phyloP scores from a whole-genome alignment of 371 early-diverging fungal species.

The Mucor irregularis region DNA sequence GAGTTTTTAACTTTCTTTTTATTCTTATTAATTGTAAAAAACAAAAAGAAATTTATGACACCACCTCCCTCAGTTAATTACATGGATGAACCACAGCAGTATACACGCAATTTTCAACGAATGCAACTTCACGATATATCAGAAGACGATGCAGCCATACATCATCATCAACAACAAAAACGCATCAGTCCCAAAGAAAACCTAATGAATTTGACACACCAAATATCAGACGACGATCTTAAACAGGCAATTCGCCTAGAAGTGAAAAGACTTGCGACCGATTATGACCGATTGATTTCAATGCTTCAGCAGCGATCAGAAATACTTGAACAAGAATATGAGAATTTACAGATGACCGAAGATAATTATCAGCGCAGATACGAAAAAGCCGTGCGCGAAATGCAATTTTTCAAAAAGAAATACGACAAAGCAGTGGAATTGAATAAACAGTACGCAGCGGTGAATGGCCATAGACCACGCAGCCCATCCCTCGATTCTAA shows the following conservation, averaged over 20 bases:
- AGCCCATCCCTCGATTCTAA: constrained; percentile 33
- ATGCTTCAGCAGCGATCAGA: constrained; percentile 39
- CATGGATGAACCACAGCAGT: not conserved
- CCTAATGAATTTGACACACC: constrained; percentile 13
- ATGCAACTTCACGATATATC: constrained; percentile 20
- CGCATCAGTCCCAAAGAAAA: constrained; percentile 14
- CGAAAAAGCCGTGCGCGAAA: constrained; percentile 52
- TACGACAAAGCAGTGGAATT: constrained; percentile 29
- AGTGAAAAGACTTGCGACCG: constrained; percentile 27
- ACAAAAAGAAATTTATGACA: not conserved
- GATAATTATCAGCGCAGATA: constrained; percentile 33
- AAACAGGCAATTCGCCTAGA: constrained; percentile 30
- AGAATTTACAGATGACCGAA: constrained; percentile 19
- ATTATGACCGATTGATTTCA: constrained; percentile 32
- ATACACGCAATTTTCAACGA: not conserved
- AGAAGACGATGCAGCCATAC: constrained; percentile 1
- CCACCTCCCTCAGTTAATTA: not conserved
- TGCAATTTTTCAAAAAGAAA: constrained; percentile 48
- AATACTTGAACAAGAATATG: constrained; percentile 36
- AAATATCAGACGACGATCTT: constrained; percentile 17
- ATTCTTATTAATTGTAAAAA: not conserved
- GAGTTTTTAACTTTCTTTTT: not conserved
- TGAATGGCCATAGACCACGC: constrained; percentile 18
- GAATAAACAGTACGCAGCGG: constrained; percentile 17
- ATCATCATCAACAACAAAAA: not conserved